Percentiles rank a stretch among this genome's conserved stretches.
Evolutionary conservation across 148 eudicot genomes (phyloP).

Genomic region (Nepenthes mirabilis): DNA sequence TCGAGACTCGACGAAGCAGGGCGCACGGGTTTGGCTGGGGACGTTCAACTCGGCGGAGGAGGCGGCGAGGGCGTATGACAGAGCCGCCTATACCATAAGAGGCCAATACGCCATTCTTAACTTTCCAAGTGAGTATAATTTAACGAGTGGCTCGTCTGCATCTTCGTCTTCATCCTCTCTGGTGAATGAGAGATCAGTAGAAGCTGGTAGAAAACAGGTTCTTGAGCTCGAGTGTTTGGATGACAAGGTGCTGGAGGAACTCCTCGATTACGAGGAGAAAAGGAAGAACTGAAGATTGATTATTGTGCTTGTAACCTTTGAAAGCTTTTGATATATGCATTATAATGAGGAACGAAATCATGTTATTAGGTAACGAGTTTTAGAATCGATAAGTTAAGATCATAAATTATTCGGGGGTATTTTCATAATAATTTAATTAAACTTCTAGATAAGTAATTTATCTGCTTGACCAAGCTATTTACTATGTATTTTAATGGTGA

Average conservation of each 20-base stretch:
- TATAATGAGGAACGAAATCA: too few species aligned
- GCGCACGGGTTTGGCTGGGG: slow-evolving; percentile 75
- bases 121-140: slow-evolving; percentile 58
- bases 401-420: too few species aligned
- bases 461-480: too few species aligned
- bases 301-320: too few species aligned
- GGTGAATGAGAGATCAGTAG: neutral
- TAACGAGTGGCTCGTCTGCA: slow-evolving; percentile 22
- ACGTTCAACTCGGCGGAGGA: slow-evolving; percentile 70
- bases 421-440: too few species aligned
- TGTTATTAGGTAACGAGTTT: too few species aligned
- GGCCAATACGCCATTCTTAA: slow-evolving; percentile 68
- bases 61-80: slow-evolving; percentile 78
- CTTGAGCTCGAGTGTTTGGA: slow-evolving; percentile 65
- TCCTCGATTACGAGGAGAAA: slow-evolving; percentile 32
- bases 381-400: too few species aligned
- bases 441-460: too few species aligned
- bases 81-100: slow-evolving; percentile 70
- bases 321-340: too few species aligned
- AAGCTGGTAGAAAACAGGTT: slow-evolving; percentile 15
- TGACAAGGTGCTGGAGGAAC: slow-evolving; percentile 63
- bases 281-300: slow-evolving; percentile 10
- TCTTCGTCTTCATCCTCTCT: slow-evolving; percentile 15
- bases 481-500: too few species aligned
- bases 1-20: slow-evolving; percentile 55